Evolutionary conservation across 495 filamentous ascomycete genomes (phyloP).

Genomic region (Penicillium salamii): DNA sequence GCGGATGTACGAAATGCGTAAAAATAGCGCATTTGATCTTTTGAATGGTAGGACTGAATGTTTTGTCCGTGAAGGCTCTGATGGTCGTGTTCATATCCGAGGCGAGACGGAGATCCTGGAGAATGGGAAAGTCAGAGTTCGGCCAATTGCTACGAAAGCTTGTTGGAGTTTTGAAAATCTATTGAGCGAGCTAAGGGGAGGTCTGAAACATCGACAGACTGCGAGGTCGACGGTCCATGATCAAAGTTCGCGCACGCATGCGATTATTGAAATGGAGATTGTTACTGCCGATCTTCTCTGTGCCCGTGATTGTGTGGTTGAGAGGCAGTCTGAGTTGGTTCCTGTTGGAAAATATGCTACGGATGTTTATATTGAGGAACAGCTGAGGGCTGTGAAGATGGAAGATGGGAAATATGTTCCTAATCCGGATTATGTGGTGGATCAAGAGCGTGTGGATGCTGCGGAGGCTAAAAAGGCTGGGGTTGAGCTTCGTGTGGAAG

Average conservation of each 20-base stretch:
- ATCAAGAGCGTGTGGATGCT: conserved; percentile 21
- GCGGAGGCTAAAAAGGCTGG: conserved; percentile 22
- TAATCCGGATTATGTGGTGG: conserved; percentile 15
- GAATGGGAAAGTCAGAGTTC: conserved; percentile 22
- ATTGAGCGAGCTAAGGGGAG: conserved; percentile 7
- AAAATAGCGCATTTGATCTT: conserved; percentile 24
- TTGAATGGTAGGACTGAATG: conserved; percentile 19
- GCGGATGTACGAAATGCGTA: conserved; percentile 24
- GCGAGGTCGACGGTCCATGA: conserved; percentile 23
- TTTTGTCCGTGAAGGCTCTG: conserved; percentile 22
- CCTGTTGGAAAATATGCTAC: conserved; percentile 26
- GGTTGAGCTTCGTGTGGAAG: conserved; percentile 17
- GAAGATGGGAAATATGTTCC: conserved; percentile 17
- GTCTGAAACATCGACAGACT: conserved; percentile 14
- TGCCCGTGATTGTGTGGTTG: conserved; percentile 18
- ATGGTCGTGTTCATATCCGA: conserved; percentile 17
- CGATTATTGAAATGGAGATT: conserved; percentile 24
- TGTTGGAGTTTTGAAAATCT: conserved; percentile 27
- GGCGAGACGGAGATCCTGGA: conserved; percentile 25
- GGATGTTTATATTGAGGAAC: conserved; percentile 24
- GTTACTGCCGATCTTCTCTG: conserved; percentile 13
- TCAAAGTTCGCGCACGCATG: conserved; percentile 28
- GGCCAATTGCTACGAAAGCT: conserved; percentile 15
- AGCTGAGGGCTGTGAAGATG: conserved; percentile 1
- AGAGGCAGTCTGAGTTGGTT: conserved; percentile 23